Evolutionary conservation across 441 rosid species (phyloP), one percentile per base, ranked within the genome.

Genomic region (Erodium moschatum): DNA sequence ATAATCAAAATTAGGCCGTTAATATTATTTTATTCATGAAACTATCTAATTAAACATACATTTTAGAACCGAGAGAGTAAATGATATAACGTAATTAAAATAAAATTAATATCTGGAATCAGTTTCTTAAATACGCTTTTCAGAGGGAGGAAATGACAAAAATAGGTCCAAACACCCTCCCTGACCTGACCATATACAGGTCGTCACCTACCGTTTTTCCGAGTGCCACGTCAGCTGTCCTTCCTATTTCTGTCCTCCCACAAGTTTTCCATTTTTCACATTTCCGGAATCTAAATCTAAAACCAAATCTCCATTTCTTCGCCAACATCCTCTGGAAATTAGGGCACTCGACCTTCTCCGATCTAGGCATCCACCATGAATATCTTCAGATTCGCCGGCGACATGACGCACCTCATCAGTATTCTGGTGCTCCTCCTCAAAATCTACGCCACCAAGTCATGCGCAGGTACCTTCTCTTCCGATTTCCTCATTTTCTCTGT

Each of bases 391-490:
- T 87, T 92, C 73, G 86, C 88, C 12, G 98, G 98, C 4, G 98
- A 92, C 74, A 89, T 89, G 97, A 87, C 94, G 79, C 98, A 92
- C 82, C 79, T 92, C 81, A 82, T 84, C 72, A 90, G 94, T 67
- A 83, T 90, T 70, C 77, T 92, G 29, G 88, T 92, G 71, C 90
- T 92, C 70, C 94, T 92, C 72, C 98, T 90, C 84, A 92, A 92
- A 84, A 92, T 92, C 71, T 90, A 92, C 81, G 94, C 97, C 66
- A 92, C 97, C 70, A 90, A 87, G 70, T 87, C 98, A 2, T 92
- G 97, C 73, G 89, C 96, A 5, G 98, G 97, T 90, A 72, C 71
- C 1, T 33, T 33, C 38, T 33, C 38, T 33, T 33, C 38, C 38
- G 1, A 33, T 33, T 33, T 33, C 38, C 38, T 5, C 38, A 33